These are phyloP conservation scores for Eremochloa ophiuroides DNA, from an alignment of 176 grass and related monocot species.

Conservation along the genomic window DNA sequence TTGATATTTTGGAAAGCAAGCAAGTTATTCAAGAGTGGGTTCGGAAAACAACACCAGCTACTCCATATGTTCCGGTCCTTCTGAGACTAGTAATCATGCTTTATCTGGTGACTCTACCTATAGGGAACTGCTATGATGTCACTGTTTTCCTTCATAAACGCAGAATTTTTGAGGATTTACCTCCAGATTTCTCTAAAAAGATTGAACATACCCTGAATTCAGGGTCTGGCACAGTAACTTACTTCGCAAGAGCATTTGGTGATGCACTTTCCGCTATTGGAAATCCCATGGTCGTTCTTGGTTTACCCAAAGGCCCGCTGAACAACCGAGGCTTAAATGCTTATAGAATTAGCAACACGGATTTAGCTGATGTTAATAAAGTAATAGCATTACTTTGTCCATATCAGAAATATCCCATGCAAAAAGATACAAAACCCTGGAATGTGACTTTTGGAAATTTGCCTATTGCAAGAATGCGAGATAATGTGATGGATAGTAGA, in stretches of 20 bases:
- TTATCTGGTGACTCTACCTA: conserved; percentile 37
- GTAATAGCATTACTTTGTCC: conserved; percentile 40
- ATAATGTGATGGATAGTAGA: background rate
- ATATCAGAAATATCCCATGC: background rate
- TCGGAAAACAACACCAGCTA: background rate
- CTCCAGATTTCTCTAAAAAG: conserved; percentile 30
- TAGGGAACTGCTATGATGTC: conserved; percentile 6
- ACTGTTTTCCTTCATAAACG: background rate
- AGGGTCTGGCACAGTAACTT: background rate
- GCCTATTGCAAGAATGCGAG: background rate
- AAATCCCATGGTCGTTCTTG: conserved; percentile 55
- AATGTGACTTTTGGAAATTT: background rate
- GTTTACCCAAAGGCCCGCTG: background rate
- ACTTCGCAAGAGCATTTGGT: conserved; percentile 33
- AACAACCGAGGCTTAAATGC: conserved; percentile 20
- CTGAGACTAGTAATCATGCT: conserved; percentile 52
- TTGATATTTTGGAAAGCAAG: conserved; percentile 18
- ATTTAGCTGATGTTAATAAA: conserved; percentile 35
- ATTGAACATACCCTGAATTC: background rate
- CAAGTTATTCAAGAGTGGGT: conserved; percentile 23
- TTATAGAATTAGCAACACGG: conserved; percentile 18
- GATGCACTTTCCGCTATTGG: conserved; percentile 54
- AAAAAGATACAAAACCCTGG: background rate
- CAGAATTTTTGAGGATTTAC: conserved; percentile 40
- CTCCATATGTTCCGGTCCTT: conserved; percentile 9